Evolutionary conservation across 2,329 filamentous ascomycete species (phyloP).

Genomic region (Helotiales sp.): DNA sequence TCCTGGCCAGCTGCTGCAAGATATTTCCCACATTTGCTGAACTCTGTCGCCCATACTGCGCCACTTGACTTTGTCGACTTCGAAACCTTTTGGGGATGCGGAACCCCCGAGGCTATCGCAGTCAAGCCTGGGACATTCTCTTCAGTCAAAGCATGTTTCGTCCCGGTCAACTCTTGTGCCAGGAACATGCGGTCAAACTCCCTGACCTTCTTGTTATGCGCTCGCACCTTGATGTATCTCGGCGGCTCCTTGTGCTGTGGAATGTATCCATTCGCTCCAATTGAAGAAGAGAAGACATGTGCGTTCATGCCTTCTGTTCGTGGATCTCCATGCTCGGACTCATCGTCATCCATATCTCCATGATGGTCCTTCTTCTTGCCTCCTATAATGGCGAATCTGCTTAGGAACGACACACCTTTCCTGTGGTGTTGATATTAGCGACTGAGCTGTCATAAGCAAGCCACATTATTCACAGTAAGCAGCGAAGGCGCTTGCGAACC

Average conservation of each 20-base stretch:
- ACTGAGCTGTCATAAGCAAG: conserved; percentile 28
- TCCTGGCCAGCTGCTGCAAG: conserved; percentile 93
- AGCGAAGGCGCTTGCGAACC: conserved; percentile 15
- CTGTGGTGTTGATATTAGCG: conserved; percentile 50
- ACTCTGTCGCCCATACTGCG: conserved; percentile 90
- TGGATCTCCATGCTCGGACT: conserved; percentile 70
- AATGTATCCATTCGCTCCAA: conserved; percentile 74
- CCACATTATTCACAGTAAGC: conserved; percentile 30
- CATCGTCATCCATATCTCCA: conserved; percentile 61
- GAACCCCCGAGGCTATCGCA: conserved; percentile 31
- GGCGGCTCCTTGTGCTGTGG: conserved; percentile 88
- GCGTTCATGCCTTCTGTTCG: conserved; percentile 83
- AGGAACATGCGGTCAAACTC: conserved; percentile 90
- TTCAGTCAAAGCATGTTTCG: conserved; percentile 46
- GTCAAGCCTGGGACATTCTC: conserved; percentile 38
- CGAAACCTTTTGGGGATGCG: conserved; percentile 32
- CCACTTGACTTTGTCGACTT: conserved; percentile 48
- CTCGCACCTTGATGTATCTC: conserved; percentile 84
- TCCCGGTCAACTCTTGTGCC: conserved; percentile 83
- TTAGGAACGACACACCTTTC: conserved; percentile 89
- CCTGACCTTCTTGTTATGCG: conserved; percentile 78
- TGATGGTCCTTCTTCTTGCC: conserved; percentile 71
- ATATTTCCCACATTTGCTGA: conserved; percentile 89
- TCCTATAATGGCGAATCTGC: conserved; percentile 75
- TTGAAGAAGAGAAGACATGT: conserved; percentile 77